Evolutionary conservation across 148 eudicot species (phyloP).

Genomic region (Rhododendron mucronatum): DNA sequence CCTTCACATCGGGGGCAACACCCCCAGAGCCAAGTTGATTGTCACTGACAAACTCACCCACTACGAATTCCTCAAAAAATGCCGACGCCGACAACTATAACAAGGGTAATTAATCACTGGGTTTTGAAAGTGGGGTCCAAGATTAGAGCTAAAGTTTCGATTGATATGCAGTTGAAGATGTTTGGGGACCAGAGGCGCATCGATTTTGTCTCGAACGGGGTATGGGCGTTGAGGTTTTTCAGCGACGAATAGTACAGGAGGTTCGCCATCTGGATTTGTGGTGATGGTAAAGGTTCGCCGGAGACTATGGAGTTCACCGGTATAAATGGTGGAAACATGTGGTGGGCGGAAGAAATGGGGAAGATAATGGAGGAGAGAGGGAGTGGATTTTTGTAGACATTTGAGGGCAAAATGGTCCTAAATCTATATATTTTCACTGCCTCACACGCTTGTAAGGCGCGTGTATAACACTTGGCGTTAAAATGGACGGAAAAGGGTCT

Average conservation of each 20-base stretch:
- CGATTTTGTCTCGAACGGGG: slow-evolving; percentile 70
- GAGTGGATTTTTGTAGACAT: too few species aligned
- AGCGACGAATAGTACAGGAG: slow-evolving; percentile 41
- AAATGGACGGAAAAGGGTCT: too few species aligned
- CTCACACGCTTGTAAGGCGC: too few species aligned
- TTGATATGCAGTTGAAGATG: slow-evolving; percentile 76
- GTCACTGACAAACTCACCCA: slow-evolving; percentile 44
- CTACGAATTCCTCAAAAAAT: slow-evolving; percentile 38
- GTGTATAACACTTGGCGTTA: too few species aligned
- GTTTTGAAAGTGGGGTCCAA: slow-evolving; percentile 58
- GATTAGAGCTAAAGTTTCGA: slow-evolving; percentile 55
- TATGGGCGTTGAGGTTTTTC: slow-evolving; percentile 77
- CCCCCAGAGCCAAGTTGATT: slow-evolving; percentile 75
- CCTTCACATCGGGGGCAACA: slow-evolving; percentile 70
- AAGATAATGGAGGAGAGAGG: too few species aligned
- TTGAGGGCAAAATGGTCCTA: too few species aligned
- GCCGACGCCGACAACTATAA: slow-evolving; percentile 15
- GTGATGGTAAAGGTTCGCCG: too few species aligned
- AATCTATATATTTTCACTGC: too few species aligned
- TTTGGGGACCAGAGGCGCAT: slow-evolving; percentile 72
- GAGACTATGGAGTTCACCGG: too few species aligned
- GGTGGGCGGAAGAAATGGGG: too few species aligned
- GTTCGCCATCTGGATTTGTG: slow-evolving; percentile 22
- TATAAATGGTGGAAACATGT: too few species aligned
- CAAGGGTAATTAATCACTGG: slow-evolving; percentile 35